Percentiles rank a stretch among this genome's conserved stretches.
Conservation (phyloP, 176 grass and related monocot species). For the Alloteropsis semialata region DNA sequence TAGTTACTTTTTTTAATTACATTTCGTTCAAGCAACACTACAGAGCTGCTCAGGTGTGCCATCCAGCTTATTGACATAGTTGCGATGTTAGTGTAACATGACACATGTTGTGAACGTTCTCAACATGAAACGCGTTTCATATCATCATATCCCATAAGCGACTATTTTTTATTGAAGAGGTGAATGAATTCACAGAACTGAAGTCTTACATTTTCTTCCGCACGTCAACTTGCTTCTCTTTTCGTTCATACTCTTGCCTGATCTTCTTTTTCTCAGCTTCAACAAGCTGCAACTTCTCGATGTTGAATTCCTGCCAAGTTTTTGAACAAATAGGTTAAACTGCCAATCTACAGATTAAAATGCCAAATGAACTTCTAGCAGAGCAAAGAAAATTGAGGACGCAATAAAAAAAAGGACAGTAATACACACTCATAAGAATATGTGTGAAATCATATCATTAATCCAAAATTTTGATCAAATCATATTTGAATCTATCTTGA, state of each 20-base stretch:
- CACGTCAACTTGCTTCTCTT: slow-evolving; percentile 99
- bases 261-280: slow-evolving; percentile 99
- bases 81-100: not conserved
- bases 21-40: not conserved
- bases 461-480: not conserved
- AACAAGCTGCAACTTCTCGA: slow-evolving; percentile 97
- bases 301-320: slow-evolving; percentile 89
- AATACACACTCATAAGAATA: not conserved
- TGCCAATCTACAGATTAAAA: not conserved
- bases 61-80: not conserved
- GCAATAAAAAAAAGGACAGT: not conserved
- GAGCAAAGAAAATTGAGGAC: not conserved
- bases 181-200: slow-evolving; percentile 2
- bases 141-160: not conserved
- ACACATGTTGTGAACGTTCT: not conserved
- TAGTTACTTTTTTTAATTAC: not conserved
- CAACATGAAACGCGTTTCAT: not conserved
- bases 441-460: not conserved
- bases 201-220: slow-evolving; percentile 88
- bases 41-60: not conserved
- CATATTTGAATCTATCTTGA: not conserved
- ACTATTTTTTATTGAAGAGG: not conserved
- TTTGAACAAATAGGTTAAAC: slow-evolving; percentile 15
- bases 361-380: not conserved
- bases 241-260: slow-evolving; percentile 93